Percentiles rank a stretch among this genome's conserved stretches.
These are phyloP conservation scores for Solanum chaucha DNA, from an alignment of 257 asterid species.

Conservation along the genomic window DNA sequence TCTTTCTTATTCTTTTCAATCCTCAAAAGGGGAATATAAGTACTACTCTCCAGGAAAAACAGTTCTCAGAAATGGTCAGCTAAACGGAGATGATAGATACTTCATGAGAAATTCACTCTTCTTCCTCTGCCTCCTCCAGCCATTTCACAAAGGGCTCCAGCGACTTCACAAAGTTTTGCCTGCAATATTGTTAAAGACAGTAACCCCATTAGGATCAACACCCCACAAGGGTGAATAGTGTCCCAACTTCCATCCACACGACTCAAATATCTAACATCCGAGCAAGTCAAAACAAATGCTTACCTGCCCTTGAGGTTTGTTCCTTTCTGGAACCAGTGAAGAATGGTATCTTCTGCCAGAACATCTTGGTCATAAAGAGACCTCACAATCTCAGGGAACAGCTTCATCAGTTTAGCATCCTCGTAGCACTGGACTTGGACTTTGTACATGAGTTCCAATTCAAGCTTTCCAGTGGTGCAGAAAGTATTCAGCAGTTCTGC, in stretches of 20 bases:
- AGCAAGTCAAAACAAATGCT: not conserved
- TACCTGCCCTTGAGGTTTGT: conserved; percentile 92
- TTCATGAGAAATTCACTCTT: conserved; percentile 23
- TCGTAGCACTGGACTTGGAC: conserved; percentile 95
- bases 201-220: not conserved
- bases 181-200: conserved; percentile 5
- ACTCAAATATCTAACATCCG: not conserved
- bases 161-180: conserved; percentile 88
- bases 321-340: conserved; percentile 96
- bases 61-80: not conserved
- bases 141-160: conserved; percentile 92
- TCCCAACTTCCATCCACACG: not conserved
- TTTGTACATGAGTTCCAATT: conserved; percentile 90
- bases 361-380: conserved; percentile 93
- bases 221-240: not conserved
- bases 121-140: conserved; percentile 99
- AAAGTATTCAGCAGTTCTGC: conserved; percentile 68
- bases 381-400: conserved; percentile 89
- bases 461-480: conserved; percentile 80
- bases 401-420: conserved; percentile 92
- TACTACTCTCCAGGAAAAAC: not conserved
- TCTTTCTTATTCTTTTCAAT: not conserved
- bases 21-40: not conserved
- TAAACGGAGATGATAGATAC: not conserved
- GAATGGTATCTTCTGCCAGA: conserved; percentile 91